phyloP scores from a whole-genome alignment of 805 yeast species.

The Hermanozyma aechmeae region DNA sequence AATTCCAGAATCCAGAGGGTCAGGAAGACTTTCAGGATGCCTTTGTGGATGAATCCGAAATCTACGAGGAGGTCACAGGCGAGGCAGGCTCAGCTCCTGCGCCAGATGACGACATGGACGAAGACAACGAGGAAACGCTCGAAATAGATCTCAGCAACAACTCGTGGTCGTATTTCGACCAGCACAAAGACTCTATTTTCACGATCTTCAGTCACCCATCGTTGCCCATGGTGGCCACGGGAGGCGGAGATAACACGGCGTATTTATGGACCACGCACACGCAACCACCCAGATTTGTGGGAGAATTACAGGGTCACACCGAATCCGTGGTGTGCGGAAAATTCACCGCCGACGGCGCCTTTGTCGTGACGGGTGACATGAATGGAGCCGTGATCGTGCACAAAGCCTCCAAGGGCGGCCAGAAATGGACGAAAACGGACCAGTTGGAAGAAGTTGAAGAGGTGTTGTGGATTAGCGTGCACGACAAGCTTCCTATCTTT shows the following conservation, averaged over 20 bases:
- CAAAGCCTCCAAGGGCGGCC: conserved; percentile 66
- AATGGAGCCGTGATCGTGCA: conserved; percentile 74
- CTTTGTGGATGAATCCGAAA: too few species aligned
- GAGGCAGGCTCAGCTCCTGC: conserved; percentile 23
- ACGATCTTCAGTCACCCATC: conserved; percentile 76
- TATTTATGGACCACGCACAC: conserved; percentile 89
- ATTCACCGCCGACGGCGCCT: conserved; percentile 77
- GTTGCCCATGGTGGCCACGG: conserved; percentile 79
- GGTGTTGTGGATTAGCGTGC: conserved; percentile 72
- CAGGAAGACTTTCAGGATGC: too few species aligned
- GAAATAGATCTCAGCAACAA: conserved; percentile 87
- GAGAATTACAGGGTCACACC: conserved; percentile 69
- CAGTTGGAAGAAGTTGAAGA: conserved; percentile 85
- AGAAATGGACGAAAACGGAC: conserved; percentile 66
- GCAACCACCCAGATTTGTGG: conserved; percentile 72
- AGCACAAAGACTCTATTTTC: conserved; percentile 82
- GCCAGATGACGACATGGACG: conserved; percentile 27
- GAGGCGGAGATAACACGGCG: conserved; percentile 91
- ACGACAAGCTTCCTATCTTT: conserved; percentile 71
- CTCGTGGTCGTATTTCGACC: conserved; percentile 82
- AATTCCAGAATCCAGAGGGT: too few species aligned
- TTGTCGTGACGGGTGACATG: conserved; percentile 89
- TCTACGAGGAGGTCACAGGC: conserved; percentile 26
- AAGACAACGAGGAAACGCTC: conserved; percentile 30
- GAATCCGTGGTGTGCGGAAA: conserved; percentile 84